A percentile compares a stretch with the other conserved stretches of the same genome.
phyloP scores from a whole-genome alignment of 352 stramenopile species.

The Phytophthora litchii region DNA sequence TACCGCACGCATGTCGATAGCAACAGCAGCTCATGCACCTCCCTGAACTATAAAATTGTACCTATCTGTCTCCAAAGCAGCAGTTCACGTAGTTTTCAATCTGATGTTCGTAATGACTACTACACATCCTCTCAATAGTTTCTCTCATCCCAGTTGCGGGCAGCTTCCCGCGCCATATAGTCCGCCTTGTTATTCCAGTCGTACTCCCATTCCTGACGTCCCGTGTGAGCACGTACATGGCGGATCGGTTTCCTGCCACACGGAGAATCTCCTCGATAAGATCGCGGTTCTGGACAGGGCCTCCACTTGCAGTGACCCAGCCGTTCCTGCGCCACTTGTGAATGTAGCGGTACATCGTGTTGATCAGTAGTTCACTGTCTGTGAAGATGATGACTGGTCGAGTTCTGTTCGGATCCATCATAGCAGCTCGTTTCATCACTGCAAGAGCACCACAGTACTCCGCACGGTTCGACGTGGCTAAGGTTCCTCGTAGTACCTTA shows the following conservation, averaged over 20 bases:
- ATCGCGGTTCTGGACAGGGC: constrained; percentile 22
- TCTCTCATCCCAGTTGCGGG: constrained; percentile 3
- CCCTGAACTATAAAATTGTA: background rate
- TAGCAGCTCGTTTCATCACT: constrained; percentile 6
- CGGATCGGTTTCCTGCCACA: background rate
- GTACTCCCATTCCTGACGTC: constrained; percentile 16
- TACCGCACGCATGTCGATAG: constrained; percentile 3
- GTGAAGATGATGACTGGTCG: constrained; percentile 21
- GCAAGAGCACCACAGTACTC: constrained; percentile 12
- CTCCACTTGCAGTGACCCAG: constrained; percentile 5
- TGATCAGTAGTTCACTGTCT: constrained; percentile 14
- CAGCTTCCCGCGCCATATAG: constrained; percentile 2
- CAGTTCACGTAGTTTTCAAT: background rate
- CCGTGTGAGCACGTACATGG: constrained; percentile 12
- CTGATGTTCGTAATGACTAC: too few relatives aligned
- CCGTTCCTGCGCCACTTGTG: constrained; percentile 12
- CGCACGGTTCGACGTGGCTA: constrained; percentile 17
- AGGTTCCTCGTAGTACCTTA: constrained; percentile 35
- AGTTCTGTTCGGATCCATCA: constrained; percentile 3
- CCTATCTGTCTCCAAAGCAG: constrained; percentile 6
- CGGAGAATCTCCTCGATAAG: constrained; percentile 6
- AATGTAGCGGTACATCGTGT: constrained; percentile 12
- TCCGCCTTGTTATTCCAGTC: constrained; percentile 18
- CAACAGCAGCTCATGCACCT: constrained; percentile 1
- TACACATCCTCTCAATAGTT: constrained; percentile 6